Evolutionary conservation across 441 rosid species (phyloP).

Genomic region (Erodium texanum): DNA sequence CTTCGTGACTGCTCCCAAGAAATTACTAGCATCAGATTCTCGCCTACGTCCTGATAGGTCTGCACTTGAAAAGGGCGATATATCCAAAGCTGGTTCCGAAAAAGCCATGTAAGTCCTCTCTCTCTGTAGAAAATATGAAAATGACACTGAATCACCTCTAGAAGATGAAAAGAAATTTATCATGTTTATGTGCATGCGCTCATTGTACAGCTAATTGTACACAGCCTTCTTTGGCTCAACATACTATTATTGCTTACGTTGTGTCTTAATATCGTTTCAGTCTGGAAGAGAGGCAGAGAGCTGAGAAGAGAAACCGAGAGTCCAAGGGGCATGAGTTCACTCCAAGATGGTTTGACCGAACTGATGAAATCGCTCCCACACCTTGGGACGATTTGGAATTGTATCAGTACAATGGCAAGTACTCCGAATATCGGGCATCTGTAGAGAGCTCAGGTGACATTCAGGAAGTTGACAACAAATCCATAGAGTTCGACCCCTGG

Average conservation of each 20-base stretch:
- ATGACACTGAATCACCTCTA: not conserved
- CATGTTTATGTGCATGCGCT: not conserved
- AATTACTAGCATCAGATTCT: slow-evolving; percentile 83
- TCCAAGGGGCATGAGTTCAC: slow-evolving; percentile 55
- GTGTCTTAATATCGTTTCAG: slow-evolving; percentile 29
- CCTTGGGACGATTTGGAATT: slow-evolving; percentile 98
- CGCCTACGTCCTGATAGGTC: slow-evolving; percentile 88
- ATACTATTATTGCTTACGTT: not conserved
- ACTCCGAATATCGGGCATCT: slow-evolving; percentile 48
- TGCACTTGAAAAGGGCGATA: slow-evolving; percentile 85
- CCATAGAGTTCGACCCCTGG: slow-evolving; percentile 56
- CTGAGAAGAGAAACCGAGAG: slow-evolving; percentile 77
- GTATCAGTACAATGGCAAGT: slow-evolving; percentile 75
- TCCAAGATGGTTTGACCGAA: slow-evolving; percentile 80
- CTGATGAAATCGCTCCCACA: slow-evolving; percentile 61
- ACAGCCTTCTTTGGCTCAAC: no score
- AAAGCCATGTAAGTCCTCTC: slow-evolving; percentile 59
- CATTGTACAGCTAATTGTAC: no score
- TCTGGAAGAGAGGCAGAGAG: slow-evolving; percentile 94
- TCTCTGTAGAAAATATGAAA: not conserved
- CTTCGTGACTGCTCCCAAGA: slow-evolving; percentile 83
- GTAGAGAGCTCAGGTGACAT: slow-evolving; percentile 38
- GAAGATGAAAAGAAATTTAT: not conserved
- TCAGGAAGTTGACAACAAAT: slow-evolving; percentile 31
- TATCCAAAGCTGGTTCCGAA: slow-evolving; percentile 64